A percentile compares a stretch with the other conserved stretches of the same genome.
phyloP scores from a whole-genome alignment of 1,284 basidiomycete genomes.

The Cutaneotrichosporon sp. region DNA sequence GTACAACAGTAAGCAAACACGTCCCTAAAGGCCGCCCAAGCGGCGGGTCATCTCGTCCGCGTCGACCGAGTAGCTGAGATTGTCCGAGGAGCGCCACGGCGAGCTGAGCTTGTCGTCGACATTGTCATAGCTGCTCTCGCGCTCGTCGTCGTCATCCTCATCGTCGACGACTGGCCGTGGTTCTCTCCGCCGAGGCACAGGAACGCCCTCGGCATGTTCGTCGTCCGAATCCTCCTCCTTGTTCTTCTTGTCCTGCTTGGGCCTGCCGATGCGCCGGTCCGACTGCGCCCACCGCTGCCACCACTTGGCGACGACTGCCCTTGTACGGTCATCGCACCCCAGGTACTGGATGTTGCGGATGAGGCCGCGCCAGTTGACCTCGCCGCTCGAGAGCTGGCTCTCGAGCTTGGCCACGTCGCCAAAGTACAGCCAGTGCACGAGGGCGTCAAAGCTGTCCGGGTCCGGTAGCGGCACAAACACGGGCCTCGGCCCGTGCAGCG shows the following conservation, averaged over 20 bases:
- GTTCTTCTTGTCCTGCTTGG: not conserved
- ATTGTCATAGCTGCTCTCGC: slow-evolving; percentile 9
- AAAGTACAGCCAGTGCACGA: slow-evolving; percentile 54
- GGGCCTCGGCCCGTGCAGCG: slow-evolving; percentile 16
- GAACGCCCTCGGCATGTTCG: not conserved
- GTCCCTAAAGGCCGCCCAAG: slow-evolving; percentile 7
- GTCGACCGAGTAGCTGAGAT: slow-evolving; percentile 9
- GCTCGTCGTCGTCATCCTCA: slow-evolving; percentile 5
- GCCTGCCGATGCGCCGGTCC: slow-evolving; percentile 4
- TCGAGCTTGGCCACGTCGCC: slow-evolving; percentile 41
- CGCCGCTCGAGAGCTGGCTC: slow-evolving; percentile 38
- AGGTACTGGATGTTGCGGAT: slow-evolving; percentile 52
- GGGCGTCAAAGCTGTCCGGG: slow-evolving; percentile 45
- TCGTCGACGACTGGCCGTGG: not conserved
- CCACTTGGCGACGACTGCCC: slow-evolving; percentile 47
- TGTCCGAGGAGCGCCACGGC: slow-evolving; percentile 2
- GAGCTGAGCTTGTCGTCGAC: slow-evolving; percentile 4
- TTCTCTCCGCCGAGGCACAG: not conserved
- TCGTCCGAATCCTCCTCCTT: not conserved
- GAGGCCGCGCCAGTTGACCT: slow-evolving; percentile 50
- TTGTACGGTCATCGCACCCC: slow-evolving; percentile 46
- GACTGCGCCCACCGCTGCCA: slow-evolving; percentile 51
- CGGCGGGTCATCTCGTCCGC: slow-evolving; percentile 11
- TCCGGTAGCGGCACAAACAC: slow-evolving; percentile 52
- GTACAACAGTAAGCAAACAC: slow-evolving; percentile 10